Evolutionary conservation across 148 eudicot species (phyloP), one percentile per base, ranked within the genome.

Genomic region (Rhododendron molle): DNA sequence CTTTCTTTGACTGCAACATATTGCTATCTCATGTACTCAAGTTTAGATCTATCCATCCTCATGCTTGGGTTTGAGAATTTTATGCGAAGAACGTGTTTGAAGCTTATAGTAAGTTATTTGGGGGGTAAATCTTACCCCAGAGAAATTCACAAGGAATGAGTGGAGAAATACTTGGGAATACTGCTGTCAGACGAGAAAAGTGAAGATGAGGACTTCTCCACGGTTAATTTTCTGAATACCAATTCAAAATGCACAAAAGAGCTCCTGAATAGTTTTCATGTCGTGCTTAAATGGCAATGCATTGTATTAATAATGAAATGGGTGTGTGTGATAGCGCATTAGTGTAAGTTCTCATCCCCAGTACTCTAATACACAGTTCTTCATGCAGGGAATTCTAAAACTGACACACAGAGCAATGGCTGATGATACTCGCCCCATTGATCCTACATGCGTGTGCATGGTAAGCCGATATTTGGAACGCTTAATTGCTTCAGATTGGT

Each of bases 381-480:
- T 49, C 47, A 7, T 89, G 83, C 89, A 94, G 97, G 98, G 99
- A 78, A 92, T 96, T 62, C 82, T 92, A 78, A 95, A 92, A 84
- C 93, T 96, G 73, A 95, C 90, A 86, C 94, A 96, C 92, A 86
- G 87, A 50, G 94, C 99, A 56, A 95, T 95, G 99, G 92, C 91
- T 36, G 89, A 90, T 82, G 99, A 96, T 88, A 89, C 90, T 30
- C 95, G 96, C 15, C 95, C 99, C 2, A 85, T 96, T 76, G 99
- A 95, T 88, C 90, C 97, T 40, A 91, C 96, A 50, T 95, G 99
- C 88, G 82, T 89, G 76, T 94, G 99, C 87, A 94, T 94, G 99
- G 99, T 93, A 94, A 86, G 89, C 84, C 73, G 34, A 79, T 56
- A 47, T 65, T 76, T 56, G 67, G 54, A 28, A 67, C 26, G 69